Base-by-base conservation (phyloP, 495 filamentous ascomycete genomes). In the Xylaria intraflava region DNA sequence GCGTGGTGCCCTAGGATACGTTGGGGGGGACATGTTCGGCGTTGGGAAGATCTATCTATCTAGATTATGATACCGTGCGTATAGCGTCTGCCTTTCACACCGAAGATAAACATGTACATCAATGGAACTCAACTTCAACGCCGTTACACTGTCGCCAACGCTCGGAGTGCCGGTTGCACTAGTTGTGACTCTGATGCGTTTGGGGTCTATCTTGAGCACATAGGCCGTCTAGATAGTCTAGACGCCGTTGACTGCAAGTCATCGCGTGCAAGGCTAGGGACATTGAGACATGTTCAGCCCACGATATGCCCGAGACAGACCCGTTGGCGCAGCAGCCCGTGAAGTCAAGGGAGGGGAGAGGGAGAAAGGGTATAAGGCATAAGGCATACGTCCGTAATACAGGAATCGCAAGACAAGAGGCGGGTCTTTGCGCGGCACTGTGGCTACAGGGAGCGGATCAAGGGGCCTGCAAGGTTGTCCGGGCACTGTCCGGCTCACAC, bases 61-160 rank as follows among this genome's bases (percentile, higher is more conserved):
- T 17, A 7, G 20, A 23, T 29, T 46, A 53, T 41, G 48, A 53
- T 53, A 53, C 51, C 42, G 31, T 46, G 51, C 42, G 33, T 40
- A 46, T 31, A 24, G 51, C 42, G 31, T 27, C 38, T 38, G 38
- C 42, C 33, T 40, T 53, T 53, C 40, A 30, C 33, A 11, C 42
- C 24, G 49, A 31, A 42, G 16, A 53, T 30, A 53, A 17, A 45
- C 16, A 51, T 4, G 27, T 41, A 33, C 2, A 20, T 16, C 35
- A 51, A 41, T 42, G 41, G 23, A 43, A 26, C 26, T 44, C 27
- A 7, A 27, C 30, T 52, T 45, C 7, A 46, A 29, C 14, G 9
- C 30, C 7, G n/a, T 23, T 23, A 11, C 14, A 17, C 23, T 8
- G 30, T n/a, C n/a, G n/a, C n/a, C n/a, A n/a, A n/a, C n/a, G n/a